Evolutionary conservation across 2,329 filamentous ascomycete species (phyloP).

Genomic region (Colletotrichum australisinense): DNA sequence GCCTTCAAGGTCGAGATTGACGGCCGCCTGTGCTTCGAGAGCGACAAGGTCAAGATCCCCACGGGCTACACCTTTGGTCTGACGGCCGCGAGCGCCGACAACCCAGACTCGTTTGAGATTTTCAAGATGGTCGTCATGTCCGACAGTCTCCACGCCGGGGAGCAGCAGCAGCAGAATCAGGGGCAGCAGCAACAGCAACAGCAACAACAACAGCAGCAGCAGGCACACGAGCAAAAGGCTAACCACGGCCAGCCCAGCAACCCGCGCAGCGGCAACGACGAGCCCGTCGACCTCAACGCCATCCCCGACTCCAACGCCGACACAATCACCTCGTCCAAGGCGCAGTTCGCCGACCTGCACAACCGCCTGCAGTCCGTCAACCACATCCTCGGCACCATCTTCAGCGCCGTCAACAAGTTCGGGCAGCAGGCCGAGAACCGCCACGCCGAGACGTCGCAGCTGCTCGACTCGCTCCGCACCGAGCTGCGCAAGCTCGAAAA

Average conservation of each 20-base stretch:
- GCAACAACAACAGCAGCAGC: conserved; percentile 47
- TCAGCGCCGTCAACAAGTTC: conserved; percentile 64
- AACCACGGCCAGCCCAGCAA: conserved; percentile 41
- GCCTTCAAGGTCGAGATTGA: conserved; percentile 85
- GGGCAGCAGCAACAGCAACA: conserved; percentile 49
- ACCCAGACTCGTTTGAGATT: conserved; percentile 93
- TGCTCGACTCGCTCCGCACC: conserved; percentile 59
- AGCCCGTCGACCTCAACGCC: conserved; percentile 50
- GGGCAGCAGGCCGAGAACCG: conserved; percentile 65
- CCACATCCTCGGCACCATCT: conserved; percentile 74
- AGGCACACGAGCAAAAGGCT: conserved; percentile 43
- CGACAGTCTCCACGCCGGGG: conserved; percentile 52
- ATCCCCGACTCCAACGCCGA: conserved; percentile 62
- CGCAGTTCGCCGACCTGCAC: conserved; percentile 87
- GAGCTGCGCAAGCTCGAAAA: conserved; percentile 58
- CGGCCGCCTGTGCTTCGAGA: conserved; percentile 84
- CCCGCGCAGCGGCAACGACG: conserved; percentile 40
- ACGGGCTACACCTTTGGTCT: conserved; percentile 87
- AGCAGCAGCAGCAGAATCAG: conserved; percentile 42
- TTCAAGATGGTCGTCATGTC: conserved; percentile 85
- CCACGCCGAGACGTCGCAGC: conserved; percentile 63
- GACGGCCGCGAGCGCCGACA: conserved; percentile 88
- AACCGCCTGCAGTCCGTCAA: conserved; percentile 81
- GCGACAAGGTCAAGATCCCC: conserved; percentile 81
- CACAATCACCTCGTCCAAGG: conserved; percentile 59